phyloP scores from a whole-genome alignment of 441 rosid species.

The Dalechampia spathulata region DNA sequence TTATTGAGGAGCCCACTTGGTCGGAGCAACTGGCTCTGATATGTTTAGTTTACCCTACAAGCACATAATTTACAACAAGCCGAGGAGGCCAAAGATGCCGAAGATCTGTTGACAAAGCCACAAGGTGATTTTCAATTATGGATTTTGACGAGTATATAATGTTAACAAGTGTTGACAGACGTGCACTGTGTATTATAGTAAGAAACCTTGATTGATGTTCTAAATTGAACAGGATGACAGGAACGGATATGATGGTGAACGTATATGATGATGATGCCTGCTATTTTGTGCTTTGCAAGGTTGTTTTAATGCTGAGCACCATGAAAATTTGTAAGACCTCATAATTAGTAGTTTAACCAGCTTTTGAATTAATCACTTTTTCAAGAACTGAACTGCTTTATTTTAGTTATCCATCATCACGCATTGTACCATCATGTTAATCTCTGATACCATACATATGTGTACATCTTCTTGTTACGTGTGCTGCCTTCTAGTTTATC shows the following conservation, averaged over 20 bases:
- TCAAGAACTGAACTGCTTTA: not conserved
- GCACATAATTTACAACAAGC: not conserved
- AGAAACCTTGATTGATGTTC: not conserved
- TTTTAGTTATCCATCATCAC: too few species aligned
- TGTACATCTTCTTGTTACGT: too few species aligned
- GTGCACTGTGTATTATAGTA: not conserved
- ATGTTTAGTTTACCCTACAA: slow-evolving; percentile 15
- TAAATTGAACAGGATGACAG: not conserved
- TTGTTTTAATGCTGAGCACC: not conserved
- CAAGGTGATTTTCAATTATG: slow-evolving; percentile 8
- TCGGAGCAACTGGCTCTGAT: slow-evolving; percentile 10
- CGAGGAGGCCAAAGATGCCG: slow-evolving; percentile 15
- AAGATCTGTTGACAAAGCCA: slow-evolving; percentile 24
- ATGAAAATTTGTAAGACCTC: not conserved
- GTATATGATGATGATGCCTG: not conserved
- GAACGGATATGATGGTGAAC: not conserved
- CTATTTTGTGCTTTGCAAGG: not conserved
- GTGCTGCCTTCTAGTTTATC: too few species aligned
- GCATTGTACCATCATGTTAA: not conserved
- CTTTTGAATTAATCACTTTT: not conserved
- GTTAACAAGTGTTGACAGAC: not conserved
- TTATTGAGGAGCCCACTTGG: slow-evolving; percentile 10
- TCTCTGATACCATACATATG: not conserved
- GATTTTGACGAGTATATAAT: not conserved
- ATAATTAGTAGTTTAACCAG: not conserved